Base-by-base conservation (phyloP, 169 alveolate genomes). In the Plasmodium adleri region DNA sequence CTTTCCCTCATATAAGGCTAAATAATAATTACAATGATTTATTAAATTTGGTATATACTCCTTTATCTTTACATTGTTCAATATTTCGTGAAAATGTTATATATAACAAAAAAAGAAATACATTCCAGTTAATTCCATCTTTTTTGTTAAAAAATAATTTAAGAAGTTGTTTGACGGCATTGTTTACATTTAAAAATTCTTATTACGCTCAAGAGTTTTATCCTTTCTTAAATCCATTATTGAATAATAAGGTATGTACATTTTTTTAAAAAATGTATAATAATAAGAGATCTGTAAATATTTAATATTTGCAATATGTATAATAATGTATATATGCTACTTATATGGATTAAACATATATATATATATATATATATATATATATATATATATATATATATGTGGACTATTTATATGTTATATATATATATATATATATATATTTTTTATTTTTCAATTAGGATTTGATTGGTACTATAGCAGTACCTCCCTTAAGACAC, bases 401-500 rank as follows among this genome's bases (percentile, higher is more conserved):
- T 26, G 22, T 9, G 9, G 15, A 9, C 32, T n/a, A 15, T 60
- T 17, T 12, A 15, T 12, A 13, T 60, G 15, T 4, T 17, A 15
- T 60, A 4, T 20, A 17, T 60, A 15, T 60, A 5, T 17, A 9
- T 60, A 13, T 20, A 26, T 26, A 15, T 59, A n/a, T 26, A n/a
- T 8, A 8, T 15, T 9, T 59, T 13, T 32, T 17, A 28, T 20
- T 28, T 10, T 59, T 59, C 67, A 39, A 22, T 43, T 64, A 83
- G 91, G 91, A 83, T 66, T 32, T 83, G 68, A 83, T 83, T 24
- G 91, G 91, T 0, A 83, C 91, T 2, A 83, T 83, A 58, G 91
- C 91, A 20, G 91, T 83, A 17, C 91, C 91, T 4, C 91, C 91
- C 6, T 52, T 60, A 28, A 56, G 91, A 24, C 91, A 83, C 22